Base-by-base conservation (phyloP, 352 stramenopile species). In the Phytophthora brassicae region DNA sequence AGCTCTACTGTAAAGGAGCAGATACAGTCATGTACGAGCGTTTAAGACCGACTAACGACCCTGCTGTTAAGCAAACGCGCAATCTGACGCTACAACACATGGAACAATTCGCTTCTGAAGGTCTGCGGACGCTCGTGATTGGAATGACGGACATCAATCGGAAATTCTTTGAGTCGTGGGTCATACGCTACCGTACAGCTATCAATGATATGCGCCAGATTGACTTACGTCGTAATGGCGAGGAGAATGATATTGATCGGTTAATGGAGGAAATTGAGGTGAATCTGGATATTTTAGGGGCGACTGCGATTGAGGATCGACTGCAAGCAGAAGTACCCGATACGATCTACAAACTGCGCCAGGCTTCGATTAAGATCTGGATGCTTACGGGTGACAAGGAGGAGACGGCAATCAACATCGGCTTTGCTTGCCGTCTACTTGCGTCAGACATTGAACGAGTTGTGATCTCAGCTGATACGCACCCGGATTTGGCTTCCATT, bases 391-490 rank as follows among this genome's bases (percentile, higher is more conserved):
- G 94, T 6, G 94, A 98, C 67, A 98, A 98, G 69, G 75, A 96
- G 60, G 94, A 98, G 66, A 98, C 94, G 4, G 94, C 94, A 12
- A 98, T 98, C 64, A 98, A 98, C 68, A 98, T 98, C 67, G 95
- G 86, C n/a, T 97, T 97, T 69, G 88, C 91, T 6, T 97, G 88
- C 51, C 85, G 90, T 12, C 47, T 98, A 16, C 55, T 98, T 17
- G 96, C 90, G 8, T 77, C 89, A 2, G 95, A 98, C 52, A 98
- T 99, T 74, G 88, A 97, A 54, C 80, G 84, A 3, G 61, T 95
- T 16, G 77, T 95, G 12, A 91, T 97, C 44, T 88, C 84, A 0
- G 84, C 80, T 0, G 86, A 93, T 52, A 84, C 86, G 9, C 84
- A 94, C 33, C 70, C 80, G 0, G 85, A 94, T 20, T 68, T 93